Percentiles rank a stretch among this genome's conserved stretches.
Evolutionary conservation across 495 filamentous ascomycete species (phyloP).

Genomic region (Penicillium argentinense): DNA sequence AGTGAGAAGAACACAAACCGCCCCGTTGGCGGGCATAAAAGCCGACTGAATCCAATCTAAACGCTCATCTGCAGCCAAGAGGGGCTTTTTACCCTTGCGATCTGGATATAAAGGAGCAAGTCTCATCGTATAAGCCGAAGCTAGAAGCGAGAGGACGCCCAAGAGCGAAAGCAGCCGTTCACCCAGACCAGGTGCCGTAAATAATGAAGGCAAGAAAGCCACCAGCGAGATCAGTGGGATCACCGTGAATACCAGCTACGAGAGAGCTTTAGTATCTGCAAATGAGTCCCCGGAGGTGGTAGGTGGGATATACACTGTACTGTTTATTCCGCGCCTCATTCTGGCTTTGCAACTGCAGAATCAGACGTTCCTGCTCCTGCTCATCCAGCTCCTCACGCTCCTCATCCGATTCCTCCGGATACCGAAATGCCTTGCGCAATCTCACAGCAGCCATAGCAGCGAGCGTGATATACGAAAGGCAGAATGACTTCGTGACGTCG

Average conservation of each 20-base stretch:
- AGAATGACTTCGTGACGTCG: conserved; percentile 3
- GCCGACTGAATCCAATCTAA: conserved; percentile 11
- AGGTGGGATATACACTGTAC: conserved; percentile 48
- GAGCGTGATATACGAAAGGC: conserved; percentile 26
- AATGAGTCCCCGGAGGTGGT: no score
- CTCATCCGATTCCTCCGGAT: conserved; percentile 54
- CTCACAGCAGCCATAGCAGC: conserved; percentile 53
- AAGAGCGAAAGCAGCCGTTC: conserved; percentile 52
- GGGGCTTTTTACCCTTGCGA: conserved; percentile 32
- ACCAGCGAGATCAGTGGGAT: conserved; percentile 53
- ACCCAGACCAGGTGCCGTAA: conserved; percentile 23
- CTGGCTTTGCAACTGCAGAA: conserved; percentile 53
- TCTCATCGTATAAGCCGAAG: conserved; percentile 55
- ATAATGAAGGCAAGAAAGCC: conserved; percentile 53
- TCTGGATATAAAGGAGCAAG: conserved; percentile 33
- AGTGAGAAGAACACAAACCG: conserved; percentile 26
- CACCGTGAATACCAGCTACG: conserved; percentile 53
- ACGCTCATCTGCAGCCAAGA: conserved; percentile 15
- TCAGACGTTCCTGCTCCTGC: conserved; percentile 74
- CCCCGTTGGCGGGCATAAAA: conserved; percentile 26
- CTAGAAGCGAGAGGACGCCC: conserved; percentile 56
- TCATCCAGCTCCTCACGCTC: conserved; percentile 60
- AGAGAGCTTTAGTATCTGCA: not conserved
- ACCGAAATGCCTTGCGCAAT: conserved; percentile 62
- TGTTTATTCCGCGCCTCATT: conserved; percentile 59